Base-by-base conservation (phyloP, 2,329 filamentous ascomycete genomes). In the Plenodomus tracheiphilus region DNA sequence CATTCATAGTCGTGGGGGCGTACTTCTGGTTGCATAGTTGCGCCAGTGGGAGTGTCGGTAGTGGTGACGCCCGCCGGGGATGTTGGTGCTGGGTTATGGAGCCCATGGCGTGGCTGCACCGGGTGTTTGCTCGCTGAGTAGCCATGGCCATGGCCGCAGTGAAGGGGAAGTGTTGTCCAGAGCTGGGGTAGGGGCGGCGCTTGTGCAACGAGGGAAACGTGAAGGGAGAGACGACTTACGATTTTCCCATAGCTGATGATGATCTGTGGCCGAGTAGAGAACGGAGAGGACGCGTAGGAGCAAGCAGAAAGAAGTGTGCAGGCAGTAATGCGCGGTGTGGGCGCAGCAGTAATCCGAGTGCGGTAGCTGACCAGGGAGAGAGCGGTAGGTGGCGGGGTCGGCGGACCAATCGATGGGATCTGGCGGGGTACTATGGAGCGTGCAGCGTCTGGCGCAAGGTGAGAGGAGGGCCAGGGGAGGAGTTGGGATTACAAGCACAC, bases 231-330 rank as follows among this genome's bases (percentile, higher is more conserved):
- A 47, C 42, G 35, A 71, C 71, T 74, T 69, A 74, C 71, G 69
- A 72, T 72, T 74, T 74, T 59, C 71, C 71, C 71, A 74, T 74
- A 60, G 53, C 58, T 59, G 47, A 15, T 37, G 39, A 28, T 43
- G 41, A 39, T 46, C 20, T 36, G 41, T 34, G 39, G 20, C 39
- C 39, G 44, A 5, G 28, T 48, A 37, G 41, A 32, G 50, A 36
- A 39, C 25, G 21, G 35, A 43, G 17, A 32, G 43, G 21, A 35
- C 46, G 51, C 34, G 54, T 39, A 46, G 52, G 17, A 46, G 43
- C 39, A 53, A 47, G 44, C 36, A 53, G 25, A 18, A 40, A 25
- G 48, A 51, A 41, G 47, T 45, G 47, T 45, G 49, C 45, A 57
- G 54, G 55, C 52, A 56, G 54, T 53, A 39, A 47, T 44, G 34